Evolutionary conservation across 1,284 basidiomycete species (phyloP).

Genomic region (Sanghuangporus baumii): DNA sequence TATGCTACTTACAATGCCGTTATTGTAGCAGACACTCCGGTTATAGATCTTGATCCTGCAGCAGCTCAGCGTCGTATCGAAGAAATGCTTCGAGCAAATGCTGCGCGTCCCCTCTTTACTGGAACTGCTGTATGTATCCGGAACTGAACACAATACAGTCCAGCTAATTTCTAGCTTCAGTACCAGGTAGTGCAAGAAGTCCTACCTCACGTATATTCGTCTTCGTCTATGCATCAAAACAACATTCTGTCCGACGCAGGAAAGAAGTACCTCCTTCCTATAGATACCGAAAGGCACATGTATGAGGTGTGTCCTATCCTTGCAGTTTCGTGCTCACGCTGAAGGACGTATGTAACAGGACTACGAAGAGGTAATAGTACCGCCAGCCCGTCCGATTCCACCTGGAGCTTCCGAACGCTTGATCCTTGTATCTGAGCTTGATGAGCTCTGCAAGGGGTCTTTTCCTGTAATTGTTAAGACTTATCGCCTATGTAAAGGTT

Average conservation of each 20-base stretch:
- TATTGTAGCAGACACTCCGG: conserved; percentile 16
- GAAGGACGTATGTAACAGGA: conserved; percentile 32
- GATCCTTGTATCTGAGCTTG: conserved; percentile 71
- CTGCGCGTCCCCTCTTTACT: conserved; percentile 63
- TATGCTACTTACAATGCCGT: background rate
- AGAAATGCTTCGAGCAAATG: conserved; percentile 56
- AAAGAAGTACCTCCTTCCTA: conserved; percentile 75
- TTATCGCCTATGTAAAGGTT: background rate
- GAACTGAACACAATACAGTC: background rate
- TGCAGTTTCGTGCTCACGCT: background rate
- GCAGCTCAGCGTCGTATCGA: conserved; percentile 65
- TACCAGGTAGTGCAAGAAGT: conserved; percentile 55
- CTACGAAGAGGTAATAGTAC: conserved; percentile 84
- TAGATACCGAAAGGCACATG: conserved; percentile 70
- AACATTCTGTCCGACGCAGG: conserved; percentile 72
- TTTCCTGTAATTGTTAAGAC: conserved; percentile 62
- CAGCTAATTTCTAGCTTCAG: conserved; percentile 12
- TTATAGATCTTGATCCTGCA: conserved; percentile 40
- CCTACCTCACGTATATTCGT: conserved; percentile 90
- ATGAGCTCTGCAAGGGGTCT: conserved; percentile 77
- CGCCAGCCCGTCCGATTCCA: conserved; percentile 79
- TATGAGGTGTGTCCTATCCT: conserved; percentile 44
- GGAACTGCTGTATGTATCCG: conserved; percentile 44
- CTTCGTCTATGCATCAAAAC: conserved; percentile 53
- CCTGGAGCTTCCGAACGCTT: conserved; percentile 71